Evolutionary conservation across 176 grass and related monocot genomes (phyloP).

Genomic region (Cymbopogon citratus): DNA sequence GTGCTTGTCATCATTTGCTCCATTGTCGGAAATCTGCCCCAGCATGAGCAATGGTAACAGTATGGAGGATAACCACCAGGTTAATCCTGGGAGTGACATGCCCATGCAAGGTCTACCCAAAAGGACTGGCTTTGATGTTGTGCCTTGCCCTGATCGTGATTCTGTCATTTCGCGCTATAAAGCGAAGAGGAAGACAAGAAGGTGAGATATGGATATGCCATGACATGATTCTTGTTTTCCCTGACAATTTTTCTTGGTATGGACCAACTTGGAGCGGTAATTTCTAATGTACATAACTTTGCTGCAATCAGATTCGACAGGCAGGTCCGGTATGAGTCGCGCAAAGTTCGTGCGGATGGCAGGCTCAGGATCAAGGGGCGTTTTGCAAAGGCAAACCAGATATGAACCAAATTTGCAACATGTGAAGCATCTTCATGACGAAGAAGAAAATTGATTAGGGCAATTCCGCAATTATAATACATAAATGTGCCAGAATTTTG

Average conservation of each 20-base stretch:
- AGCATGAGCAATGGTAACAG: constrained; percentile 31
- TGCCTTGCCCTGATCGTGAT: constrained; percentile 49
- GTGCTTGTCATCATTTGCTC: constrained; percentile 59
- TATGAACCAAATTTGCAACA: constrained; percentile 13
- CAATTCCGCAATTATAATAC: background rate
- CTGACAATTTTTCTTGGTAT: background rate
- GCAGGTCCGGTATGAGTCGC: constrained; percentile 81
- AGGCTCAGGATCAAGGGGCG: constrained; percentile 87
- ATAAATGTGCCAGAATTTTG: background rate
- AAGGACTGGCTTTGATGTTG: constrained; percentile 42
- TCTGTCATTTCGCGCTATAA: constrained; percentile 77
- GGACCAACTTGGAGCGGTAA: background rate
- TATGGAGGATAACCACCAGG: constrained; percentile 22
- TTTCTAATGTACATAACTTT: background rate
- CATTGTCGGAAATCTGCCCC: constrained; percentile 54
- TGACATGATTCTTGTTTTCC: background rate
- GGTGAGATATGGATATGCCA: constrained; percentile 34
- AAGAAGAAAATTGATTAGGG: background rate
- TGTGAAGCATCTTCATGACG: background rate
- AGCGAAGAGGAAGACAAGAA: constrained; percentile 94
- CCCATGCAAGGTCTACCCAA: constrained; percentile 35
- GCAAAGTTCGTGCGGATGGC: constrained; percentile 81
- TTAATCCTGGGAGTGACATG: constrained; percentile 7
- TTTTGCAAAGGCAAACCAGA: constrained; percentile 68
- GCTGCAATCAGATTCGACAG: constrained; percentile 69